Base-by-base conservation (phyloP, 2,329 filamentous ascomycete species). In the Didymella exigua region DNA sequence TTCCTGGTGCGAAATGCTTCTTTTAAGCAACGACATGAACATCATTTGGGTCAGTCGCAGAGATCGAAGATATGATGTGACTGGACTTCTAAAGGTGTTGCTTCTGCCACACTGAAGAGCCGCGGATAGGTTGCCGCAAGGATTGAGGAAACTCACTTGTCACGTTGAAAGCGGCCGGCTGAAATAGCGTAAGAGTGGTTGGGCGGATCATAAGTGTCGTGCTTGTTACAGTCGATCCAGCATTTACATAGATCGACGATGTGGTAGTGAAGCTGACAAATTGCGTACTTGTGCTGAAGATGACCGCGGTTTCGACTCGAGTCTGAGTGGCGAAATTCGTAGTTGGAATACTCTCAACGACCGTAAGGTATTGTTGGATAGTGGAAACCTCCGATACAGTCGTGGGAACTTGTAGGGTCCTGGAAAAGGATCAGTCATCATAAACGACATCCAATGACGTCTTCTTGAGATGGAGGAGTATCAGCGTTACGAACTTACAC, bases 211-310 rank as follows among this genome's bases (percentile, higher is more conserved):
- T 1, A 16, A 41, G 45, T 4, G 33, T 44, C 0, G 49, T 51
- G 11, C 49, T 44, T 3, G 48, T 49, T 10, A 43, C 23, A 1
- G 13, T 29, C 10, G 34, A 31, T 10, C 37, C 47, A 29, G 48
- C 48, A 37, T n/a, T 14, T 1, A 50, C 38, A n/a, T 37, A 50
- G 11, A 6, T 37, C 1, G 48, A 43, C 2, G 40, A 44, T 6
- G 38, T 43, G 19, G 48, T 29, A n/a, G 48, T 50, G 4, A 43
- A 36, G 18, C 31, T 43, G 18, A 50, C 11, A 7, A 50, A 8
- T 10, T 43, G 23, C 8, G 48, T 50, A 3, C 23, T 34, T 4
- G 48, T 43, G 14, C 30, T 50, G 13, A 50, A 14, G 11, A 44
- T 4, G 4, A 44, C 16, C 10, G 18, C n/a, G 30, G 36, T 50